Evolutionary conservation across 2,329 filamentous ascomycete species (phyloP).

Genomic region (Aspergillus felis): DNA sequence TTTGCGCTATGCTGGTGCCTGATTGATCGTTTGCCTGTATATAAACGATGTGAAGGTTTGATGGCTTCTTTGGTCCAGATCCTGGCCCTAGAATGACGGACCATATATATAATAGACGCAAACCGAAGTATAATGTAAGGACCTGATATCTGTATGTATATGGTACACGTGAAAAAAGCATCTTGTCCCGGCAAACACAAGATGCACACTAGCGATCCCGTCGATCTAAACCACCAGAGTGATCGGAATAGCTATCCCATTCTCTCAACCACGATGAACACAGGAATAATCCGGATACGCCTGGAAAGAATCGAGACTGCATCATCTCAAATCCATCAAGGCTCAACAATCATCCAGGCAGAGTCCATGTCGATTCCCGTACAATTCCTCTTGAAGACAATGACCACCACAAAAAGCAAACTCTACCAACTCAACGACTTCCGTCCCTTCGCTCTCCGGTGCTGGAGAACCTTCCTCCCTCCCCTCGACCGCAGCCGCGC

Average conservation of each 20-base stretch:
- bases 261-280: background rate
- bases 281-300: background rate
- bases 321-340: background rate
- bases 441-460: slow-evolving; percentile 53
- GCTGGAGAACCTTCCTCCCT: slow-evolving; percentile 52
- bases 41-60: background rate
- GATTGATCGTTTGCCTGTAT: background rate
- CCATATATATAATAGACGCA: background rate
- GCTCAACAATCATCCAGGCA: background rate
- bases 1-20: background rate
- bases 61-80: background rate
- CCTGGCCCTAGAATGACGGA: background rate
- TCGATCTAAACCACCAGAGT: background rate
- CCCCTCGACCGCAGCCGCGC: slow-evolving; percentile 49
- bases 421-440: slow-evolving; percentile 50
- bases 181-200: background rate
- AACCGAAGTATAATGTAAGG: background rate
- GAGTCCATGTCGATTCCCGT: background rate
- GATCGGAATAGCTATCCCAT: background rate
- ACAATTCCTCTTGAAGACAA: background rate
- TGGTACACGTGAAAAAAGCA: background rate
- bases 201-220: background rate
- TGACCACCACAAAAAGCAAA: background rate
- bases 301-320: background rate
- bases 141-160: background rate